These are phyloP conservation scores for Chaetomiaceae sp. DNA, from an alignment of 2,329 filamentous ascomycete species.

Conservation along the genomic window DNA sequence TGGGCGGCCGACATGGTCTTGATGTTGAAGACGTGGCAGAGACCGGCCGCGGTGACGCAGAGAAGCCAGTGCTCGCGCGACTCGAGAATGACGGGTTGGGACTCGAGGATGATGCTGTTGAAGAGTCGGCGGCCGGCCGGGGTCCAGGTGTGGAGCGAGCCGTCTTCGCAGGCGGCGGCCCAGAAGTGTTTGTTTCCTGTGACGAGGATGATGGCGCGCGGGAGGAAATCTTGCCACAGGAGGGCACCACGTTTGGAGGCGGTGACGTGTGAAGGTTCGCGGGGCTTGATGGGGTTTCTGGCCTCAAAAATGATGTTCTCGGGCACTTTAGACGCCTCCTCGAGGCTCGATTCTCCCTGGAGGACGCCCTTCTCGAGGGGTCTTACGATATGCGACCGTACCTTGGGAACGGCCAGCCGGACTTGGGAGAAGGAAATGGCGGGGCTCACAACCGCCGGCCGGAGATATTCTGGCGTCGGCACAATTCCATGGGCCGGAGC, in stretches of 20 bases:
- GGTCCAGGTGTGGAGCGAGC: slow-evolving; percentile 84
- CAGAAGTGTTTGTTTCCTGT: slow-evolving; percentile 90
- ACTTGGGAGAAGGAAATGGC: slow-evolving; percentile 77
- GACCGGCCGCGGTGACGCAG: slow-evolving; percentile 80
- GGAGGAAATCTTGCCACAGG: slow-evolving; percentile 92
- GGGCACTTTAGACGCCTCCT: slow-evolving; percentile 58
- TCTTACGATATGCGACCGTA: slow-evolving; percentile 76
- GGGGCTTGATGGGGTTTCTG: slow-evolving; percentile 70
- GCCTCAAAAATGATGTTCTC: slow-evolving; percentile 82
- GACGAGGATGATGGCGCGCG: slow-evolving; percentile 78
- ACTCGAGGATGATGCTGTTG: slow-evolving; percentile 81
- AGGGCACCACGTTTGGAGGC: slow-evolving; percentile 75
- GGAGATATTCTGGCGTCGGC: slow-evolving; percentile 74
- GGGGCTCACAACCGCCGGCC: slow-evolving; percentile 82
- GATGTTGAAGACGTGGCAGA: slow-evolving; percentile 92
- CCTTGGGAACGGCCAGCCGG: slow-evolving; percentile 79
- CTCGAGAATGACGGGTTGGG: slow-evolving; percentile 91
- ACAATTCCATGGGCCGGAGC: slow-evolving; percentile 56
- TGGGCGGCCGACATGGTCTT: slow-evolving; percentile 78
- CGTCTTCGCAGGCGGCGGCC: slow-evolving; percentile 90
- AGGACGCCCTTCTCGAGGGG: slow-evolving; percentile 67
- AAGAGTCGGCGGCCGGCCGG: slow-evolving; percentile 82
- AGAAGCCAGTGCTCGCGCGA: slow-evolving; percentile 85
- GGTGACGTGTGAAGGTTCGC: slow-evolving; percentile 79
- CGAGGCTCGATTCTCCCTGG: slow-evolving; percentile 47